phyloP scores from a whole-genome alignment of 2,329 filamentous ascomycete species.

The Aspergillus tamarii region DNA sequence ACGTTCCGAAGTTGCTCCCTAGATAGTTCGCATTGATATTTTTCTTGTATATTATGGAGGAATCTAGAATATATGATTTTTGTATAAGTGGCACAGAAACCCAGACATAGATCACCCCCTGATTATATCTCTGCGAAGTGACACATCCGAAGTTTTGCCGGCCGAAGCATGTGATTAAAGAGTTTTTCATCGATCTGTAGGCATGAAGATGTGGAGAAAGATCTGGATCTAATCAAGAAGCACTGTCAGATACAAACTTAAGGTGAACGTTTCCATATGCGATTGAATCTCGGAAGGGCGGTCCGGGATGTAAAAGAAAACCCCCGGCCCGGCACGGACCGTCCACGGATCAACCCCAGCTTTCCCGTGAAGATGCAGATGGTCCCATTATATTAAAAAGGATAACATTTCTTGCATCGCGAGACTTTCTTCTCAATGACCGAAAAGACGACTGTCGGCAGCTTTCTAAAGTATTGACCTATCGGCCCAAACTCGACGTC shows the following conservation, averaged over 20 bases:
- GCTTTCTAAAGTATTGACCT: fast-evolving
- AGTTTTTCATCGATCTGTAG: not conserved
- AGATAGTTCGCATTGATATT: too few species aligned
- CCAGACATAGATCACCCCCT: too few species aligned
- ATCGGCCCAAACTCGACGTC: fast-evolving
- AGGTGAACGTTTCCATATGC: too few species aligned
- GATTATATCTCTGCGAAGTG: not conserved
- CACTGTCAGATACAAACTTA: not conserved
- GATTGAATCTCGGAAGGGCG: not conserved
- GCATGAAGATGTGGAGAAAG: not conserved
- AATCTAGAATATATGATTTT: not conserved
- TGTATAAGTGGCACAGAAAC: too few species aligned
- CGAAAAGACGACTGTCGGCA: too few species aligned
- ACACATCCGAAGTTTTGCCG: not conserved
- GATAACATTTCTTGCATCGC: not conserved
- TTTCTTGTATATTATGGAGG: too few species aligned
- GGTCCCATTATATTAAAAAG: not conserved
- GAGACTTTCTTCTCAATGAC: not conserved
- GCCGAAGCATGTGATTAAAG: not conserved
- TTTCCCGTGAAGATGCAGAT: not conserved
- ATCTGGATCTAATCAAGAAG: not conserved
- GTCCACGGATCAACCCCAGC: not conserved
- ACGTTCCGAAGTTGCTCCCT: not conserved
- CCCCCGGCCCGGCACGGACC: not conserved
- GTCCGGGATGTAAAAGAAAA: not conserved